phyloP scores from a whole-genome alignment of 225 moss, liverwort and hornwort species.

The Polytrichum commune region DNA sequence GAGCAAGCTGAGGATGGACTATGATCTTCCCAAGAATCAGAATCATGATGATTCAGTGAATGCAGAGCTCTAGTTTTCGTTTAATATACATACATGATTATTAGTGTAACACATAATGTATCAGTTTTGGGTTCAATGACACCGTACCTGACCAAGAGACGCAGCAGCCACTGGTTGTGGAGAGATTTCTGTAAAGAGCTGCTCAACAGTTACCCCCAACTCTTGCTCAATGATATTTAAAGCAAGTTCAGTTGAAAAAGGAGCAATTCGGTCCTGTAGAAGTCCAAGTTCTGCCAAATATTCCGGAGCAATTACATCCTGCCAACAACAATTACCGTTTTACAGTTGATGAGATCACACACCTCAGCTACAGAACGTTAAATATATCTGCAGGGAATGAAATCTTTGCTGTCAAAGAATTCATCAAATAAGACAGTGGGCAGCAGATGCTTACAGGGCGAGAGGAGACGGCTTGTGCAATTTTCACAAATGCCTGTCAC shows the following conservation, averaged over 20 bases:
- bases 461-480: slow-evolving; percentile 90
- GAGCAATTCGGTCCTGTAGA: slow-evolving; percentile 94
- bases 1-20: no score
- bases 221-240: slow-evolving; percentile 84
- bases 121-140: no score
- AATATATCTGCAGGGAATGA: not conserved
- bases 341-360: no score
- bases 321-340: slow-evolving; percentile 16
- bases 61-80: no score
- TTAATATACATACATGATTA: no score
- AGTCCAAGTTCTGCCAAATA: slow-evolving; percentile 79
- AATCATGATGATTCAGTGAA: no score
- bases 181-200: slow-evolving; percentile 88
- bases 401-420: not conserved
- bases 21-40: no score
- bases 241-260: slow-evolving; percentile 83
- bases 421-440: not conserved
- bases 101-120: no score
- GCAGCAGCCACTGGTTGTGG: slow-evolving; percentile 94
- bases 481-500: slow-evolving; percentile 86
- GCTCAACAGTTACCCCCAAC: slow-evolving; percentile 84
- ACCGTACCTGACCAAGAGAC: slow-evolving; percentile 86
- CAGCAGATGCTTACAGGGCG: slow-evolving; percentile 61
- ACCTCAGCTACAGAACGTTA: no score
- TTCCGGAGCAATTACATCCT: slow-evolving; percentile 95